These are phyloP conservation scores for Aspergillus hiratsukae DNA, from an alignment of 2,329 filamentous ascomycete genomes.

Conservation along the genomic window DNA sequence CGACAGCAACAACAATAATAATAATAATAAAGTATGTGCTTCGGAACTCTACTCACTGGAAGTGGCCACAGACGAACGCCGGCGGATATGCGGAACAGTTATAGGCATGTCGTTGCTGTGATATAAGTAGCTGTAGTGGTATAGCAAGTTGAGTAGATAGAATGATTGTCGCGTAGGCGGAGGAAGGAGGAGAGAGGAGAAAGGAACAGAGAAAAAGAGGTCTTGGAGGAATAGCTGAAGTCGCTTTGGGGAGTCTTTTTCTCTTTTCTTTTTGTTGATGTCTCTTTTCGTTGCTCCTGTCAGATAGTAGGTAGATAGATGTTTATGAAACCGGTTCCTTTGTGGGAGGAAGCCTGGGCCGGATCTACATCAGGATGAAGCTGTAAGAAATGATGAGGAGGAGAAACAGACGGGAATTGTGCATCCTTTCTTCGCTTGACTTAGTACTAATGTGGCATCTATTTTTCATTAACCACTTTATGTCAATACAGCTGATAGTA, in stretches of 20 bases:
- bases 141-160: background rate
- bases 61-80: conserved; percentile 29
- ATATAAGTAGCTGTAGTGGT: background rate
- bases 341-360: background rate
- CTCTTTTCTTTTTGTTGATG: background rate
- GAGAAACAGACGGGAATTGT: background rate
- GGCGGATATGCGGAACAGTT: conserved; percentile 32
- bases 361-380: background rate
- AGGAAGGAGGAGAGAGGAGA: background rate
- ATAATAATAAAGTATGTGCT: background rate
- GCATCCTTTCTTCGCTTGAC: background rate
- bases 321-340: background rate
- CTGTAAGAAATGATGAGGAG: background rate
- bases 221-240: background rate
- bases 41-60: conserved; percentile 27
- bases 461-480: too few species aligned
- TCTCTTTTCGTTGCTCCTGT: background rate
- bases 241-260: conserved; percentile 4
- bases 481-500: too few species aligned
- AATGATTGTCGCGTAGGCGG: background rate
- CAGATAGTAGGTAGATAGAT: background rate
- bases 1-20: background rate
- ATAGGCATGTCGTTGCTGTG: conserved; percentile 20
- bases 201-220: background rate
- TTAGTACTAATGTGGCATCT: too few species aligned